These are phyloP conservation scores for Rhododendron vialii DNA, from an alignment of 148 eudicot genomes.

Conservation along the genomic window DNA sequence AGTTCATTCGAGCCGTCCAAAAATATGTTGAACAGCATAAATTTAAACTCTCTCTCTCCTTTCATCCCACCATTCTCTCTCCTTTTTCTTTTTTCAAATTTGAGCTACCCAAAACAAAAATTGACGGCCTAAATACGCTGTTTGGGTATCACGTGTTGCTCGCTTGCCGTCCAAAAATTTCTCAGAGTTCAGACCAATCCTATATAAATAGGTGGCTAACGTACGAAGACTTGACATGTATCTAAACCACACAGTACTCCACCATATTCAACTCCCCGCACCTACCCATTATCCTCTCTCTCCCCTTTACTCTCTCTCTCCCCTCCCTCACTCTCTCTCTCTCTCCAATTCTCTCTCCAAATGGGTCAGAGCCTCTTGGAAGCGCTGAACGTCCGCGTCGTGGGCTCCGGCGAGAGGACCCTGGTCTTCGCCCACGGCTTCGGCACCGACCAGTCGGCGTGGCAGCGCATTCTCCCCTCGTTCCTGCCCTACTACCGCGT, in stretches of 20 bases:
- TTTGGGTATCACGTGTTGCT: too few relatives aligned
- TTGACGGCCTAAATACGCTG: rapidly evolving
- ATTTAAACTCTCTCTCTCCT: too few relatives aligned
- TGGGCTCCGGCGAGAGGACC: conserved; percentile 56
- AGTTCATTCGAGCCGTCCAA: too few relatives aligned
- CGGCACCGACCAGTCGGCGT: conserved; percentile 94
- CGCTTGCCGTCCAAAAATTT: too few relatives aligned
- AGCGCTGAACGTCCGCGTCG: conserved; percentile 63
- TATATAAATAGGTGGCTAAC: neutral
- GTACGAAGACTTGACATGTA: neutral
- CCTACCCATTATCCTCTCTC: neutral
- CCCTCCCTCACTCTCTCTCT: neutral
- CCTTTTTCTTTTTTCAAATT: too few relatives aligned
- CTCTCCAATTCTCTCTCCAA: neutral
- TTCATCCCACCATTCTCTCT: too few relatives aligned
- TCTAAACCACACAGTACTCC: neutral
- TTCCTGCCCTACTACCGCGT: conserved; percentile 52
- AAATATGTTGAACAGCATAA: rapidly evolving
- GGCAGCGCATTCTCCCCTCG: conserved; percentile 77
- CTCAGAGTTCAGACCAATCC: neutral
- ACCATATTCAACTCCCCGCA: neutral
- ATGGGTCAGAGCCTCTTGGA: conserved; percentile 64
- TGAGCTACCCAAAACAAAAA: too few relatives aligned
- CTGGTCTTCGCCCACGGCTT: conserved; percentile 80
- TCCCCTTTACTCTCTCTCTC: neutral